Percentiles rank a stretch among this genome's conserved stretches.
Evolutionary conservation across 768 basidiomycete species (phyloP).

Genomic region (Termitomyces titanicus): DNA sequence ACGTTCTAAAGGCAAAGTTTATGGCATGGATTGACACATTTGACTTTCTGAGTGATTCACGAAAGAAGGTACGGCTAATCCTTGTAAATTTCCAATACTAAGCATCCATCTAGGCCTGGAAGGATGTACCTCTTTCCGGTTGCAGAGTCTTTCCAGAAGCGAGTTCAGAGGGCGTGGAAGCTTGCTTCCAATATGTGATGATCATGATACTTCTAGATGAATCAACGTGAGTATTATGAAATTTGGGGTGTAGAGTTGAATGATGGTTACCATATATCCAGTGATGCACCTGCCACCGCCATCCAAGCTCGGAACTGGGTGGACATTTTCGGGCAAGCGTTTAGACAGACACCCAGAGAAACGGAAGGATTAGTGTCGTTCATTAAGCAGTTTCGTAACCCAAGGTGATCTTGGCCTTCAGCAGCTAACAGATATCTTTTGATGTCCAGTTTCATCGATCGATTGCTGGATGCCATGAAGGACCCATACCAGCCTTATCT

Average conservation of each 20-base stretch:
- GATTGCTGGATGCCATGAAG: neutral
- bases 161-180: too few relatives aligned
- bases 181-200: conserved; percentile 3
- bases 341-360: neutral
- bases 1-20: conserved; percentile 5
- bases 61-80: conserved; percentile 1
- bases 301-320: conserved; percentile 5
- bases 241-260: neutral
- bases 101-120: neutral
- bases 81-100: neutral
- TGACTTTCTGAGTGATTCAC: neutral
- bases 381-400: neutral
- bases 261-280: neutral
- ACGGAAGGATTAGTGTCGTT: neutral
- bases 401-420: too few relatives aligned
- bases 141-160: too few relatives aligned
- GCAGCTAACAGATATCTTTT: too few relatives aligned
- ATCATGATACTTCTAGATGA: conserved; percentile 4
- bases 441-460: too few relatives aligned
- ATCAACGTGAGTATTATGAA: conserved; percentile 6
- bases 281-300: conserved; percentile 6
- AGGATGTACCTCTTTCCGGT: neutral
- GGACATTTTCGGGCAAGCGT: conserved; percentile 1
- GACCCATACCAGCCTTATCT: neutral
- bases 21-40: conserved; percentile 7